Evolutionary conservation across 768 basidiomycete genomes (phyloP), one percentile per base, ranked within the genome.

Genomic region (Cystobasidium tubakii): DNA sequence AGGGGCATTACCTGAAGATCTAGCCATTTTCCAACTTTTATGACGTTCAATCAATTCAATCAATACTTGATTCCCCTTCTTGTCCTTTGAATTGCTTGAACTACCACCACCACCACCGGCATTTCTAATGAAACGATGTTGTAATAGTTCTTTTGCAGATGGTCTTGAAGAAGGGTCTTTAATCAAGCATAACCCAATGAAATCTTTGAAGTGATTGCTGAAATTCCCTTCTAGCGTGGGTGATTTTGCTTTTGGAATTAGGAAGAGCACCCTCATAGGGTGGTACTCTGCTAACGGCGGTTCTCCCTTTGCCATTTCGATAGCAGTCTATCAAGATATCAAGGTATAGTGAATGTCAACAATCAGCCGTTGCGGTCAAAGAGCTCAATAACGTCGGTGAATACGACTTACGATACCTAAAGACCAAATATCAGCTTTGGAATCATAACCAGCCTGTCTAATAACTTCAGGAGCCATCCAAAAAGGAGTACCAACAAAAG

Each of bases 391-490:
- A 13, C 9, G 7, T 36, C 4, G 36, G n/a, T 6, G 15, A 39
- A 39, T 34, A 19, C 4, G 29, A 71, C 69, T 33, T 29, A 71
- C 69, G 25, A 99, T 99, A 25, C 95, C 95, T 64, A 98, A 83
- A 80, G 91, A 93, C 95, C 95, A 98, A 84, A 98, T 89, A 81
- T 98, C 95, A 1, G 95, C 95, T 82, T 93, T 92, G 1, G 88
- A 86, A 79, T 97, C 93, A 82, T 98, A 98, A 0, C 94, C 95
- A 6, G 93, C 90, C 81, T 97, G 93, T 39, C 92, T 88, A 78
- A 98, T 98, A 70, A 98, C 95, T 81, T 98, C 95, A 1, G 95
- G 95, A 1, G 95, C 95, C 93, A 95, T 95, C 92, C 92, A 95
- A 80, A 92, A 94, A 1, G 92, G 92, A 1, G 92, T 94, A 33